phyloP scores from a whole-genome alignment of 2,329 filamentous ascomycete species.

The Furcasterigmium furcatum region DNA sequence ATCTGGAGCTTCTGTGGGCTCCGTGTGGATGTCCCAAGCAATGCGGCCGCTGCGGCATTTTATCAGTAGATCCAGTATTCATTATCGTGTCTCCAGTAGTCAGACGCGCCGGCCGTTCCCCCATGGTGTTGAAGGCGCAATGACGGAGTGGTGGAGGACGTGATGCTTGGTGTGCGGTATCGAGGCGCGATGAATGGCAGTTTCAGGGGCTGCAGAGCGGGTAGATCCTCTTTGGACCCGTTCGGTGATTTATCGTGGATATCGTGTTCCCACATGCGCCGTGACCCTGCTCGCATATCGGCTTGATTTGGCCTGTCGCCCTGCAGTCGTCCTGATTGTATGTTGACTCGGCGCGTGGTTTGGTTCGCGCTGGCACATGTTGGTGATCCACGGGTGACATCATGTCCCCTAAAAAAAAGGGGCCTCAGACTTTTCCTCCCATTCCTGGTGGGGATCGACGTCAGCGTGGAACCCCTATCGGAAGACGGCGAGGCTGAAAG shows the following conservation, averaged over 20 bases:
- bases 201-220: neutral
- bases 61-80: constrained; percentile 21
- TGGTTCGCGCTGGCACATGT: neutral
- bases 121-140: neutral
- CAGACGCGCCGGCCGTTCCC: neutral
- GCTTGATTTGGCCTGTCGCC: neutral
- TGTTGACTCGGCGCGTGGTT: neutral
- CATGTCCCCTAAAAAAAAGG: neutral
- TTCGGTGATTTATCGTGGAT: neutral
- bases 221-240: neutral
- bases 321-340: too few relatives aligned
- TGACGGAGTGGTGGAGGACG: neutral
- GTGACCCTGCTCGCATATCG: neutral
- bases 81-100: constrained; percentile 19
- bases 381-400: constrained; percentile 1
- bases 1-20: constrained; percentile 1
- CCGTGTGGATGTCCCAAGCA: constrained; percentile 16
- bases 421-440: constrained; percentile 1
- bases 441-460: constrained; percentile 2
- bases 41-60: constrained; percentile 26
- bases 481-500: neutral
- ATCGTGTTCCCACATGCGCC: neutral
- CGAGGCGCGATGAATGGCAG: neutral
- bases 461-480: constrained; percentile 1
- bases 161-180: neutral